Conservation (phyloP, 2,329 filamentous ascomycete genomes). For the Verticillium isaacii region DNA sequence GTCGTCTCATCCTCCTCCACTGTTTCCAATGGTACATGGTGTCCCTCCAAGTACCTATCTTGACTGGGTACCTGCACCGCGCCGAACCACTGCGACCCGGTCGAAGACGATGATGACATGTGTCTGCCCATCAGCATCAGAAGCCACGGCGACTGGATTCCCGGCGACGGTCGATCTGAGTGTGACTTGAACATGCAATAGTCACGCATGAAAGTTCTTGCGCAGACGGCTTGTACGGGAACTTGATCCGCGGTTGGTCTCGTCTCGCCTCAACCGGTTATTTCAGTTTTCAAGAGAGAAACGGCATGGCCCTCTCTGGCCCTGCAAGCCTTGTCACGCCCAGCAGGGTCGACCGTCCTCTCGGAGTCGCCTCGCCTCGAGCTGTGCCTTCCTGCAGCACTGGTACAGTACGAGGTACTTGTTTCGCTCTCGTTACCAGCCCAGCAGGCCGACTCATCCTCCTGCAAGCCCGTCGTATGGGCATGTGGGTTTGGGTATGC, state of each 20-base stretch:
- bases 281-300: not conserved
- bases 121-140: not conserved
- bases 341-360: not conserved
- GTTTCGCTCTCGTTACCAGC: no score
- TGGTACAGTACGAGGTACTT: no score
- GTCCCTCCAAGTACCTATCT: constrained; percentile 3
- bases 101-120: not conserved
- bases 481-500: not conserved
- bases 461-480: not conserved
- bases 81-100: not conserved
- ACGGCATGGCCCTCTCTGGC: not conserved
- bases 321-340: not conserved
- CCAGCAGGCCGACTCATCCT: no score
- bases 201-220: not conserved
- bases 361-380: not conserved
- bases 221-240: not conserved
- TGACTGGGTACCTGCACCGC: constrained; percentile 34
- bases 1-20: constrained; percentile 5
- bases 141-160: not conserved
- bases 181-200: not conserved
- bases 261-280: not conserved
- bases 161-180: not conserved
- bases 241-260: not conserved
- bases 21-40: not conserved
- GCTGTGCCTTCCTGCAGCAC: not conserved